These are phyloP conservation scores for Hygrophorus pudorinus DNA, from an alignment of 768 basidiomycete genomes.

Conservation along the genomic window DNA sequence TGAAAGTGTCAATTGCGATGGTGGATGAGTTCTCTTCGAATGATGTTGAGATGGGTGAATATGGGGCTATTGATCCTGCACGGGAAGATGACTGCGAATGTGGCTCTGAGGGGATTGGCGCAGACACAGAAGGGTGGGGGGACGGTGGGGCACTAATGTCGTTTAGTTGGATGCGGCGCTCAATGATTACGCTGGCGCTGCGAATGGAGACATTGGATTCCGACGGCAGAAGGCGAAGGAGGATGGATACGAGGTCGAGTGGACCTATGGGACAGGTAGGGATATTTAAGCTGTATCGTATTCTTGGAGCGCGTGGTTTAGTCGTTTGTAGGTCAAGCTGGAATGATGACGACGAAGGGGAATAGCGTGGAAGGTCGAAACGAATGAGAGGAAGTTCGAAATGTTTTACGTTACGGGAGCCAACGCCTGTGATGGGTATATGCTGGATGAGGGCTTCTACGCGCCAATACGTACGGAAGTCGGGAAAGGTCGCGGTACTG, in stretches of 20 bases:
- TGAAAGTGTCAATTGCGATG: no score
- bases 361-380: slow-evolving; percentile 46
- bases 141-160: slow-evolving; percentile 23
- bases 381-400: slow-evolving; percentile 66
- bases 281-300: slow-evolving; percentile 49
- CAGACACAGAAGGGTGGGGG: no score
- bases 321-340: slow-evolving; percentile 31
- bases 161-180: slow-evolving; percentile 59
- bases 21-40: no score
- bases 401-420: slow-evolving; percentile 56
- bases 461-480: slow-evolving; percentile 75
- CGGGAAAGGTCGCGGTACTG: slow-evolving; percentile 63
- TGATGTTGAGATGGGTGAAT: no score
- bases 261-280: slow-evolving; percentile 60
- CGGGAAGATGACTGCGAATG: no score
- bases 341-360: slow-evolving; percentile 26
- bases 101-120: no score
- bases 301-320: slow-evolving; percentile 46
- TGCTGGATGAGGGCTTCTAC: slow-evolving; percentile 76
- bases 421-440: slow-evolving; percentile 51
- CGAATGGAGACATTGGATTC: slow-evolving; percentile 51
- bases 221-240: slow-evolving; percentile 49
- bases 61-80: no score
- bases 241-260: slow-evolving; percentile 58
- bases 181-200: slow-evolving; percentile 53